These are phyloP conservation scores for Brassica napus DNA, from an alignment of 345 rosid genomes.

Conservation along the genomic window DNA sequence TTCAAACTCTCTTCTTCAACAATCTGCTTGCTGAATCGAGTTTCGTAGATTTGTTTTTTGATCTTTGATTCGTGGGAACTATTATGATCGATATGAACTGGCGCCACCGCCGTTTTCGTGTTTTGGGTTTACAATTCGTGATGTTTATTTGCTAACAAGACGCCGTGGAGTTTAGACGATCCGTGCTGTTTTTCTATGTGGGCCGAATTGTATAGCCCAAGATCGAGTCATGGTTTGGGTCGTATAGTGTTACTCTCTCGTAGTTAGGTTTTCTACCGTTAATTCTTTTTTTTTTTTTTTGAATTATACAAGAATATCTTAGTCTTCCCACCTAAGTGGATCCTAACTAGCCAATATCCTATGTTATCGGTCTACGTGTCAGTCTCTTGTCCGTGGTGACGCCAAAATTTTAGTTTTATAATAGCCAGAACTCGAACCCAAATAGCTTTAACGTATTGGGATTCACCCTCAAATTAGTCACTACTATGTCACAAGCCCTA, in stretches of 20 bases:
- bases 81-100: constrained; percentile 37
- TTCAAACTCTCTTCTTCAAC: background rate
- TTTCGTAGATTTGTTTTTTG: constrained; percentile 25
- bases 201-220: constrained; percentile 4
- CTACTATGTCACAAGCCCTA: too few relatives aligned
- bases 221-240: background rate
- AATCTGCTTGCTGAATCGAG: constrained; percentile 23
- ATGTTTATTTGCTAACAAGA: constrained; percentile 1
- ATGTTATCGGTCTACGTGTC: too few relatives aligned
- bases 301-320: too few relatives aligned
- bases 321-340: too few relatives aligned
- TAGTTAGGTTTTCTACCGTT: background rate
- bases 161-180: constrained; percentile 9
- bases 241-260: too few relatives aligned
- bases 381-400: too few relatives aligned
- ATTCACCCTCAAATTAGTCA: too few relatives aligned
- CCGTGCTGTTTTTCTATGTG: background rate
- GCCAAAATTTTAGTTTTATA: too few relatives aligned
- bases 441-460: too few relatives aligned
- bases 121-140: constrained; percentile 14
- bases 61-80: constrained; percentile 25
- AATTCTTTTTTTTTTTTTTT: too few relatives aligned
- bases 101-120: constrained; percentile 21
- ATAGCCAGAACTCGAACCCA: too few relatives aligned
- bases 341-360: too few relatives aligned